phyloP scores from a whole-genome alignment of 2,329 filamentous ascomycete species.

The Fusarium proliferatum region DNA sequence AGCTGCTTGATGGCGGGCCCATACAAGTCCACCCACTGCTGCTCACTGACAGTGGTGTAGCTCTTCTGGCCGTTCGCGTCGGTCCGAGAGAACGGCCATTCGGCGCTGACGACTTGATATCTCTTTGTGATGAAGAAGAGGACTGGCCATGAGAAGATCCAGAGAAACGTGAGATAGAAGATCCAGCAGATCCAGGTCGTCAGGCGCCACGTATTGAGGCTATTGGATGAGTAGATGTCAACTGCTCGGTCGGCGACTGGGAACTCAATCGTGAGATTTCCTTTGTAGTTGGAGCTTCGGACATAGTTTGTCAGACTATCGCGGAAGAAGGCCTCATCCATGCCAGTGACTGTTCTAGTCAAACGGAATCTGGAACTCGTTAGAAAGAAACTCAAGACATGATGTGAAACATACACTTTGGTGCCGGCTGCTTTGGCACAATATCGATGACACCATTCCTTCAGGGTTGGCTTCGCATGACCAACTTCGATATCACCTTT shows the following conservation, averaged over 20 bases:
- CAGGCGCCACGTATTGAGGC: conserved; percentile 32
- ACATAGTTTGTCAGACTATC: background rate
- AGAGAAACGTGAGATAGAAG: conserved; percentile 38
- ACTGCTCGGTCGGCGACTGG: conserved; percentile 37
- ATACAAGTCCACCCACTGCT: conserved; percentile 25
- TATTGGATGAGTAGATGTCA: conserved; percentile 35
- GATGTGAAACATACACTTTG: conserved; percentile 26
- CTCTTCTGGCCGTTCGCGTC: conserved; percentile 12
- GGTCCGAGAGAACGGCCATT: conserved; percentile 32
- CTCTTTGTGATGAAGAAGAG: conserved; percentile 35
- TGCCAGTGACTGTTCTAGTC: conserved; percentile 25
- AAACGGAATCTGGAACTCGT: conserved; percentile 29
- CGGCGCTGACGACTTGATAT: conserved; percentile 25
- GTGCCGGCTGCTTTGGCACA: conserved; percentile 26
- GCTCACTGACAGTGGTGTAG: conserved; percentile 35
- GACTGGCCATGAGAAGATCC: conserved; percentile 40
- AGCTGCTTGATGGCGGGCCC: conserved; percentile 30
- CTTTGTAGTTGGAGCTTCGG: conserved; percentile 37
- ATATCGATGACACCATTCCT: conserved; percentile 40
- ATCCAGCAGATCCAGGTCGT: conserved; percentile 38
- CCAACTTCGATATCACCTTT: conserved; percentile 36
- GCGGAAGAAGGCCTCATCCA: conserved; percentile 2
- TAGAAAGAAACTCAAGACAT: background rate
- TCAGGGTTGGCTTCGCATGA: conserved; percentile 24
- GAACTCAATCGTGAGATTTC: conserved; percentile 27